phyloP scores from a whole-genome alignment of 352 stramenopile genomes.

The Pythium sp. region DNA sequence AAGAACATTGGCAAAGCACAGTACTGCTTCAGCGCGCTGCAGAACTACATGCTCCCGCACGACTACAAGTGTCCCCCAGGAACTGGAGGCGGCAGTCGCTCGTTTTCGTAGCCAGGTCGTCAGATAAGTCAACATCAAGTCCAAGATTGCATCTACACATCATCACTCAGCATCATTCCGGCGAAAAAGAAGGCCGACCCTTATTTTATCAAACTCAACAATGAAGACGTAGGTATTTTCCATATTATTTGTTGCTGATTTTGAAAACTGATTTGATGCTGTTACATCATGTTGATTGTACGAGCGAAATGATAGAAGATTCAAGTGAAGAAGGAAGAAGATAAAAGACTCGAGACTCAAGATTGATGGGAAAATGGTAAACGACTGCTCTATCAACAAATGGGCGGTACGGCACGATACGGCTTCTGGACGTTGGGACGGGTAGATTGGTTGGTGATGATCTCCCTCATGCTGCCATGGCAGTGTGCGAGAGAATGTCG shows the following conservation, averaged over 20 bases:
- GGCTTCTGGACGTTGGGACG: neutral
- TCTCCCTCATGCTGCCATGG: conserved; percentile 23
- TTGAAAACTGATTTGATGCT: conserved; percentile 6
- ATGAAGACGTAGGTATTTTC: conserved; percentile 9
- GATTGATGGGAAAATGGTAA: conserved; percentile 1
- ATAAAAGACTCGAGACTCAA: conserved; percentile 5
- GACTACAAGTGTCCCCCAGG: conserved; percentile 82
- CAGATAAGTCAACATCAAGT: neutral
- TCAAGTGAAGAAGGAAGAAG: neutral
- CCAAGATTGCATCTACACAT: neutral
- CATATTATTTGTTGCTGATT: neutral
- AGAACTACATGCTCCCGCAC: conserved; percentile 79
- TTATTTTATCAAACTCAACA: conserved; percentile 7
- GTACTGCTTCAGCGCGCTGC: conserved; percentile 79
- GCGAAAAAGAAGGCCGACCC: neutral
- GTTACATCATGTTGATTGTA: neutral
- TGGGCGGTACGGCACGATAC: conserved; percentile 5
- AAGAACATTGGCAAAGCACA: conserved; percentile 87
- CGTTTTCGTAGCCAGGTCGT: conserved; percentile 40
- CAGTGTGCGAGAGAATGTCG: conserved; percentile 55
- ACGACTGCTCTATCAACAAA: conserved; percentile 16
- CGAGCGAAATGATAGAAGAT: neutral
- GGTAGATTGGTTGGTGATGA: neutral
- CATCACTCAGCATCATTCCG: neutral
- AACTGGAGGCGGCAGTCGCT: conserved; percentile 63